Conservation (phyloP, 2,329 filamentous ascomycete species). For the Berkeleyomyces rouxiae region DNA sequence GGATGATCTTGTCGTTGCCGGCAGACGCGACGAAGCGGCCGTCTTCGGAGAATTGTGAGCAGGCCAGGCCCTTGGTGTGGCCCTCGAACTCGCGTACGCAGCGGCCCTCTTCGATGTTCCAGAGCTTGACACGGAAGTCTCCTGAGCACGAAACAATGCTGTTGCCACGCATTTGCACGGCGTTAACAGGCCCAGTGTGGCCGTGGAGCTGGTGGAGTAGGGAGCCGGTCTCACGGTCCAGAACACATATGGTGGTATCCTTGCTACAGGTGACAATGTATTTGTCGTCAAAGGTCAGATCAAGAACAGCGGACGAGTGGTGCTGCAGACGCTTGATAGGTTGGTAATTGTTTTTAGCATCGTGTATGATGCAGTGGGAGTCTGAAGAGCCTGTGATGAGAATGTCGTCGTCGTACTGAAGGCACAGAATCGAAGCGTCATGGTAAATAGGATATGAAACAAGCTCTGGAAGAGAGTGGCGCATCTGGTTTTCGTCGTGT, state of each 20-base stretch:
- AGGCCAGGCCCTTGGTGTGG: slow-evolving; percentile 85
- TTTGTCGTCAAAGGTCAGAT: slow-evolving; percentile 80
- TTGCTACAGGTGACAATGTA: slow-evolving; percentile 97
- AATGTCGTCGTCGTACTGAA: slow-evolving; percentile 86
- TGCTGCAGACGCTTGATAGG: slow-evolving; percentile 62
- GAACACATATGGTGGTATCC: slow-evolving; percentile 83
- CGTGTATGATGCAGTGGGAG: slow-evolving; percentile 78
- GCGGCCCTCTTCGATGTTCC: slow-evolving; percentile 80
- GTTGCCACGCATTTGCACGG: slow-evolving; percentile 86
- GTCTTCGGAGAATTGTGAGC: slow-evolving; percentile 90
- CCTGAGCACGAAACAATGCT: slow-evolving; percentile 86
- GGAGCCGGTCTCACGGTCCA: slow-evolving; percentile 66
- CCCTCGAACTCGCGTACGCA: slow-evolving; percentile 81
- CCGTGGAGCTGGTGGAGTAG: slow-evolving; percentile 67
- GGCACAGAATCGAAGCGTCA: slow-evolving; percentile 80
- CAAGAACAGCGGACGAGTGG: slow-evolving; percentile 78
- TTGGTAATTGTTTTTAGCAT: slow-evolving; percentile 59
- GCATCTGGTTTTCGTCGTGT: slow-evolving; percentile 23
- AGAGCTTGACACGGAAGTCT: slow-evolving; percentile 83
- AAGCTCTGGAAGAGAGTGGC: slow-evolving; percentile 34
- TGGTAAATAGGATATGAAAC: slow-evolving; percentile 53
- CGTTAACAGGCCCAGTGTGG: slow-evolving; percentile 85
- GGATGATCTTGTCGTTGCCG: slow-evolving; percentile 88
- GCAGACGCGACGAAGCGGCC: slow-evolving; percentile 86
- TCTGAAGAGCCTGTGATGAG: slow-evolving; percentile 93